phyloP scores from a whole-genome alignment of 192 early-diverging fungal genomes.

The Cetraspora pellucida region DNA sequence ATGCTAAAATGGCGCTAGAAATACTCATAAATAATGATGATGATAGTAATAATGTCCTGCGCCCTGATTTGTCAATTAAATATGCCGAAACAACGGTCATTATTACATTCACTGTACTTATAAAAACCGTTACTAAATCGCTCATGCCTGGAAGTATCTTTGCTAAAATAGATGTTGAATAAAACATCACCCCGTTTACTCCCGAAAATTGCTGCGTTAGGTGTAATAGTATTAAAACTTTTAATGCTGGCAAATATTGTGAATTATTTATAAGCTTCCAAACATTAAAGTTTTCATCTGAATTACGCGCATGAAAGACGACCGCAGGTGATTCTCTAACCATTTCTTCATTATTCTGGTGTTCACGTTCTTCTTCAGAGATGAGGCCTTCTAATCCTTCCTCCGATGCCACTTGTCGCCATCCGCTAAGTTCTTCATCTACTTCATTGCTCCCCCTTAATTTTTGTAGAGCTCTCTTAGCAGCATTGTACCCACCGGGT shows the following conservation, averaged over 20 bases:
- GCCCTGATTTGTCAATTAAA: slow-evolving; percentile 75
- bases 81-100: slow-evolving; percentile 74
- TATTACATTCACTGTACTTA: slow-evolving; percentile 73
- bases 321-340: slow-evolving; percentile 7
- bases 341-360: slow-evolving; percentile 13
- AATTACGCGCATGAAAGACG: slow-evolving; percentile 23
- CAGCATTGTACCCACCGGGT: slow-evolving; percentile 50
- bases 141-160: slow-evolving; percentile 62
- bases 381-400: slow-evolving; percentile 23
- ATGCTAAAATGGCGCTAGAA: slow-evolving; percentile 60
- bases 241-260: slow-evolving; percentile 64
- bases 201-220: slow-evolving; percentile 87
- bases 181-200: slow-evolving; percentile 89
- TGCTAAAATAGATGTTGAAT: slow-evolving; percentile 75
- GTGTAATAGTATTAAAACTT: slow-evolving; percentile 70
- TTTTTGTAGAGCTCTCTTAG: slow-evolving; percentile 55
- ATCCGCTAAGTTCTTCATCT: slow-evolving; percentile 55
- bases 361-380: slow-evolving; percentile 3
- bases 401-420: slow-evolving; percentile 43
- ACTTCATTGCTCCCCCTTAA: slow-evolving; percentile 59
- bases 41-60: slow-evolving; percentile 68
- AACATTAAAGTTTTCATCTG: slow-evolving; percentile 38
- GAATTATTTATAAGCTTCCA: slow-evolving; percentile 46
- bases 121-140: slow-evolving; percentile 74
- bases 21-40: slow-evolving; percentile 63